These are phyloP conservation scores for Paramecium biaurelia DNA, from an alignment of 73 alveolate species.

Conservation along the genomic window DNA sequence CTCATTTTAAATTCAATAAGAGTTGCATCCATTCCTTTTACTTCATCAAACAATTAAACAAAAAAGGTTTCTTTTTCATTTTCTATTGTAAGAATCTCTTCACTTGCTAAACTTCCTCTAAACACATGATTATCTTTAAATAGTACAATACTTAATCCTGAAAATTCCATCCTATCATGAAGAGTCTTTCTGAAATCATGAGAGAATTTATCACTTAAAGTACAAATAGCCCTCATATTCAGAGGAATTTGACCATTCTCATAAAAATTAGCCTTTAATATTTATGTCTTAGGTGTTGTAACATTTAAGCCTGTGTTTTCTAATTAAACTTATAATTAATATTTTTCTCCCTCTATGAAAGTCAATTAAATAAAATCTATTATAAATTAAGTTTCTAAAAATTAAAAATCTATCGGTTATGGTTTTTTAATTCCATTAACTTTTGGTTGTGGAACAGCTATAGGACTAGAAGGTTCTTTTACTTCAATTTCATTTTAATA, in stretches of 20 bases:
- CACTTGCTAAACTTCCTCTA: conserved; percentile 1
- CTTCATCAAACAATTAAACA: not conserved
- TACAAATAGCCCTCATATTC: not conserved
- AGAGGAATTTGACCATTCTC: not conserved
- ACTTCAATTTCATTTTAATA: not conserved
- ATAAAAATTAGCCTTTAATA: not conserved
- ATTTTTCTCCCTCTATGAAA: not conserved
- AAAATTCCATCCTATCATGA: not conserved
- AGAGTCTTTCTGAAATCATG: conserved; percentile 19
- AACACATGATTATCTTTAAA: not conserved
- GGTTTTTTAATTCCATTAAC: not conserved
- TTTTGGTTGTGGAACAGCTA: not conserved
- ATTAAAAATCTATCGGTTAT: conserved; percentile 11
- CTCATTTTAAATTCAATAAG: not conserved
- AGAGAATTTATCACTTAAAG: conserved; percentile 1
- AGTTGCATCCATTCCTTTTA: not conserved
- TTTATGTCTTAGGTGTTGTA: not conserved
- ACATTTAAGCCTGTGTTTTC: not conserved
- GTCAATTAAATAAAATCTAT: not conserved
- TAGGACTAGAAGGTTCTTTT: conserved; percentile 29
- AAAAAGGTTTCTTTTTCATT: conserved; percentile 5
- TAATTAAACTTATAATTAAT: not conserved
- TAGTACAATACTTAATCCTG: not conserved
- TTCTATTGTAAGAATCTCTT: not conserved
- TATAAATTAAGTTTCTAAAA: not conserved